Base-by-base conservation (phyloP, 139 green algal genomes). In the Desmodesmus armatus region DNA sequence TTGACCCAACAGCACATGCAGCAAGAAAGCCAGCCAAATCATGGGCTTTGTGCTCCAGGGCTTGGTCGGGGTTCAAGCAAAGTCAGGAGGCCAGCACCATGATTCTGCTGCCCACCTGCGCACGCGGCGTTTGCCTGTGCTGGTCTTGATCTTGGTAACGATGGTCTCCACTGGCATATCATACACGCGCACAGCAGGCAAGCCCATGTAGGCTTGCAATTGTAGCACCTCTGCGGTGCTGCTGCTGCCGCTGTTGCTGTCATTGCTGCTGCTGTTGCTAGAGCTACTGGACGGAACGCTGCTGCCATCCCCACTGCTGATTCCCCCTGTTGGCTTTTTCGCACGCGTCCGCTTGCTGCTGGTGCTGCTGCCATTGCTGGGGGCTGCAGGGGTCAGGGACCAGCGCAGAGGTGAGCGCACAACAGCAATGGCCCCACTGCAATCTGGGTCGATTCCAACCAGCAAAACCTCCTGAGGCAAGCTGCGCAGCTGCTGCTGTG, bases 381-480 rank as follows among this genome's bases (percentile, higher is more conserved):
- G 65, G 66, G 35, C 27, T 72, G 73, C 40, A 73, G 84, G 37
- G 19, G 65, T 81, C 86, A 88, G 35, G n/a, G 80, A 41, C 13
- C 66, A 29, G 4, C 60, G 25, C 33, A 66, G 33, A 5, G 55
- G 47, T 67, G 63, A 76, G 15, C 66, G 58, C 27, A 94, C 63
- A 27, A 88, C 87, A 13, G 87, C 89, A 9, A 96, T 51, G 0
- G 93, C 92, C 9, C 93, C 93, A 37, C 40, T 72, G 27, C 81
- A 67, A 55, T 96, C 93, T 25, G 93, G 92, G 43, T 96, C 93
- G 25, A 95, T 88, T 11, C 89, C 89, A 23, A 97, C 66, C 13
- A 93, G 58, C 40, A 95, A 80, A 23, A 89, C 9, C 15, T 40
- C 25, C 35, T 72, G 76, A 27, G 51, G 37, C 53, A 72, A 53